Evolutionary conservation across 345 rosid genomes (phyloP).

Genomic region (Salix udensis): DNA sequence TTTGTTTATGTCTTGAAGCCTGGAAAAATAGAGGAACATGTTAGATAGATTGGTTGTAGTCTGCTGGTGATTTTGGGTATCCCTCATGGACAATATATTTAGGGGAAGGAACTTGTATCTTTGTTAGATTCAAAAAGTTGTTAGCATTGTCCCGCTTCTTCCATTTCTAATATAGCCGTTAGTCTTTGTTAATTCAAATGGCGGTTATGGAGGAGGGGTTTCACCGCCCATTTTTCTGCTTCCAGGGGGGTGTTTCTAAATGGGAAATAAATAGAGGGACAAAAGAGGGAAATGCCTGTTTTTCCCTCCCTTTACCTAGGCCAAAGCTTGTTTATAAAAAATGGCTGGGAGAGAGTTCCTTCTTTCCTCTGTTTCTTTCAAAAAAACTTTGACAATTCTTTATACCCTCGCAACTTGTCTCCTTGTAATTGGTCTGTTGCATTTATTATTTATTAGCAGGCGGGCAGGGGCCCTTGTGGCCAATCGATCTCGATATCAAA

Average conservation of each 20-base stretch:
- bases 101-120: slow-evolving; percentile 19
- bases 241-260: not conserved
- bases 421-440: slow-evolving; percentile 14
- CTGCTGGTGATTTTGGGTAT: slow-evolving; percentile 21
- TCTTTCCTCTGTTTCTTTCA: not conserved
- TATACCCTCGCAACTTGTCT: not conserved
- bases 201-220: slow-evolving; percentile 25
- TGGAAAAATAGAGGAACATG: slow-evolving; percentile 17
- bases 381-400: not conserved
- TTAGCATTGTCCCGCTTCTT: slow-evolving; percentile 30
- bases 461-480: not conserved
- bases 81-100: slow-evolving; percentile 10
- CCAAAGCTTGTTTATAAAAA: not conserved
- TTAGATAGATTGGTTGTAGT: slow-evolving; percentile 19
- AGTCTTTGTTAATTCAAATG: slow-evolving; percentile 34
- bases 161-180: slow-evolving; percentile 29
- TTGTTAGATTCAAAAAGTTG: slow-evolving; percentile 39
- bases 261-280: slow-evolving; percentile 22
- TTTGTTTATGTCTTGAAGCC: slow-evolving; percentile 5
- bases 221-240: slow-evolving; percentile 26
- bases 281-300: not conserved
- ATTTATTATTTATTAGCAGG: not conserved
- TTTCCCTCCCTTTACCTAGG: not conserved
- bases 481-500: not conserved
- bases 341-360: not conserved